A percentile compares a stretch with the other conserved stretches of the same genome.
phyloP scores from a whole-genome alignment of 208 protist species.

The Trypanosoma boissoni region DNA sequence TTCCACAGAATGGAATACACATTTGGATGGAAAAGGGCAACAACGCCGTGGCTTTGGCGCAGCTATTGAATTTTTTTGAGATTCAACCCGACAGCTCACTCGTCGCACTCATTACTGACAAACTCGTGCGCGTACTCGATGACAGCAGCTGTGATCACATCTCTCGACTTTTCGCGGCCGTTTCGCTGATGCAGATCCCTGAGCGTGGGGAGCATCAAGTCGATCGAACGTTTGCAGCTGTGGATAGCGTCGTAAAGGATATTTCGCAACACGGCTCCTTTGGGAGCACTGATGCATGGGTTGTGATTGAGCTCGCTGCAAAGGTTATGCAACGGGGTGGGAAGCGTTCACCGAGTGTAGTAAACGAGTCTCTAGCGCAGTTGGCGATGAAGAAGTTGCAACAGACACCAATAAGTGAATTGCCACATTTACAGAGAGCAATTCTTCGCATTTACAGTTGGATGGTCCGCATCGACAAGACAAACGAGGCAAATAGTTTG shows the following conservation, averaged over 20 bases:
- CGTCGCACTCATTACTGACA: constrained; percentile 53
- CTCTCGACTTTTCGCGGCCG: constrained; percentile 34
- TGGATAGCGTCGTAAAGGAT: constrained; percentile 44
- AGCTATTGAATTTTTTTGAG: constrained; percentile 75
- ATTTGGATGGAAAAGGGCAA: constrained; percentile 69
- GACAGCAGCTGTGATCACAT: constrained; percentile 24
- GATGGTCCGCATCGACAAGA: constrained; percentile 68
- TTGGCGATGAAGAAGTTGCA: constrained; percentile 42
- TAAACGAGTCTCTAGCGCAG: constrained; percentile 56
- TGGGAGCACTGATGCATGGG: constrained; percentile 19
- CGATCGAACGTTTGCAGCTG: constrained; percentile 60
- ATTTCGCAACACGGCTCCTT: background rate
- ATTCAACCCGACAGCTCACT: constrained; percentile 67
- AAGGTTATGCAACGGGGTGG: constrained; percentile 77
- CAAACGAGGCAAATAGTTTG: constrained; percentile 42
- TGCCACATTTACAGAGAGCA: constrained; percentile 28
- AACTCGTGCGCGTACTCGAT: constrained; percentile 57
- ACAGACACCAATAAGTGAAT: constrained; percentile 25
- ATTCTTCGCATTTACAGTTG: constrained; percentile 75
- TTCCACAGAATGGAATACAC: constrained; percentile 51
- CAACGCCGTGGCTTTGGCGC: constrained; percentile 71
- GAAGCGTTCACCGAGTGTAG: constrained; percentile 44
- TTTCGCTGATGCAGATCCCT: constrained; percentile 28
- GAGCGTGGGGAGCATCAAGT: constrained; percentile 67
- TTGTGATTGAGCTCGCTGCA: constrained; percentile 39